Conservation (phyloP, 2,329 filamentous ascomycete genomes). For the Paramyrothecium roridum region DNA sequence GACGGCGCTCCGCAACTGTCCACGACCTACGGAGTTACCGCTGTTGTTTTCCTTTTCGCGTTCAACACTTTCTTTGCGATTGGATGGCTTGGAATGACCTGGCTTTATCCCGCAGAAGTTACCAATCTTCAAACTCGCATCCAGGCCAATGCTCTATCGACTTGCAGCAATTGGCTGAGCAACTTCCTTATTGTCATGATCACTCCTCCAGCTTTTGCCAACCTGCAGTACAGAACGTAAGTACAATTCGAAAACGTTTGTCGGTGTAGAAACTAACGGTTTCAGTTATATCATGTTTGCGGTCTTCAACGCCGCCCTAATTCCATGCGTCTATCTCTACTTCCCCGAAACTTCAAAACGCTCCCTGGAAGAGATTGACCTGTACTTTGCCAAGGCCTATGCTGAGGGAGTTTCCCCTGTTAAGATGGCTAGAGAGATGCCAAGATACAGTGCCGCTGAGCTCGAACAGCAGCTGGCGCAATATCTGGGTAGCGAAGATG, state of each 20-base stretch:
- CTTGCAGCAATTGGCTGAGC: conserved; percentile 60
- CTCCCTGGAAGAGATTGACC: conserved; percentile 54
- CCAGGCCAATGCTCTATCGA: conserved; percentile 53
- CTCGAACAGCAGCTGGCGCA: not conserved
- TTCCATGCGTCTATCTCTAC: conserved; percentile 47
- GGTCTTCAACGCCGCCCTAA: conserved; percentile 48
- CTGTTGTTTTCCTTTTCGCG: conserved; percentile 53
- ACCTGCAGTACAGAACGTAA: conserved; percentile 48
- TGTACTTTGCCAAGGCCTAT: conserved; percentile 58
- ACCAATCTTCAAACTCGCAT: conserved; percentile 57
- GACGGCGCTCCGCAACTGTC: conserved; percentile 21
- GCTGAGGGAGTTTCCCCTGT: conserved; percentile 59
- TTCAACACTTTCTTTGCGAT: conserved; percentile 60
- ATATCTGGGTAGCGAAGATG: not conserved
- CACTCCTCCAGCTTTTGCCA: conserved; percentile 67
- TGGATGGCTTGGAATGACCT: conserved; percentile 55
- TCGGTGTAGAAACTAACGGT: not conserved
- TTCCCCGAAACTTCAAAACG: conserved; percentile 38
- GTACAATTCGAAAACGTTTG: conserved; percentile 17
- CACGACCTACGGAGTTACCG: conserved; percentile 21
- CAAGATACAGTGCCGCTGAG: conserved; percentile 15
- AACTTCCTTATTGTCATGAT: conserved; percentile 73
- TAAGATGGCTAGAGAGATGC: conserved; percentile 53
- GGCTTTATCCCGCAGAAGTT: conserved; percentile 59
- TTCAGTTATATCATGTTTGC: conserved; percentile 41